Percentiles rank a stretch among this genome's conserved stretches.
Evolutionary conservation across 345 rosid genomes (phyloP).

Genomic region (Lagerstroemia speciosa): DNA sequence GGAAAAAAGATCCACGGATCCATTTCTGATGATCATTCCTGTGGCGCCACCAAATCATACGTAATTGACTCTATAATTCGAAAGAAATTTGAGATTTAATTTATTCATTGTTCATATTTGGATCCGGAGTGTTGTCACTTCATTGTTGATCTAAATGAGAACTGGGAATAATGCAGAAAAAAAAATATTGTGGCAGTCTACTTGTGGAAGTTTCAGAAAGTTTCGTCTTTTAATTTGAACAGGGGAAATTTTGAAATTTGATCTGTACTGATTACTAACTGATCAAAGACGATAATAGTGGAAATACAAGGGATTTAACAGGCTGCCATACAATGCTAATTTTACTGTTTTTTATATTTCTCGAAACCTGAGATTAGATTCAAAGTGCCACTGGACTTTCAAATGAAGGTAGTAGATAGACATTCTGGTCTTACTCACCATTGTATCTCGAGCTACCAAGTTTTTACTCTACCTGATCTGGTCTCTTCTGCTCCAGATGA

Average conservation of each 20-base stretch:
- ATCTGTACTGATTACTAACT: too few species aligned
- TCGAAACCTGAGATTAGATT: neutral
- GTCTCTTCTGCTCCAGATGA: conserved; percentile 25
- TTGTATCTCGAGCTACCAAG: neutral
- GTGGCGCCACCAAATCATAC: conserved; percentile 36
- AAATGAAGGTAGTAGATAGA: neutral
- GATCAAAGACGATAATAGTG: too few species aligned
- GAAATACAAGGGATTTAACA: too few species aligned
- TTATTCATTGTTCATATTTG: neutral
- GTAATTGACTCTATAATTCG: conserved; percentile 15
- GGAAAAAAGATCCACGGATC: conserved; percentile 56
- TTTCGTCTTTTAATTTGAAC: too few species aligned
- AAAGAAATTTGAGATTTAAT: neutral
- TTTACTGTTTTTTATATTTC: neutral
- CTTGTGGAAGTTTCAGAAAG: too few species aligned
- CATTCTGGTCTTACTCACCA: too few species aligned
- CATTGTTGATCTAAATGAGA: neutral
- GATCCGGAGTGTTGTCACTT: neutral
- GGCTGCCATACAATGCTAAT: neutral
- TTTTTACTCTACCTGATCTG: neutral
- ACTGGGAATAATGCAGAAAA: too few species aligned
- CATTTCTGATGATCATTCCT: conserved; percentile 28
- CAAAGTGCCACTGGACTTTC: neutral
- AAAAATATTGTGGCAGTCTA: too few species aligned
- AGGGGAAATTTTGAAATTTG: too few species aligned